These are phyloP conservation scores for Cucumis hystrix DNA, from an alignment of 306 rosid species.

Conservation along the genomic window DNA sequence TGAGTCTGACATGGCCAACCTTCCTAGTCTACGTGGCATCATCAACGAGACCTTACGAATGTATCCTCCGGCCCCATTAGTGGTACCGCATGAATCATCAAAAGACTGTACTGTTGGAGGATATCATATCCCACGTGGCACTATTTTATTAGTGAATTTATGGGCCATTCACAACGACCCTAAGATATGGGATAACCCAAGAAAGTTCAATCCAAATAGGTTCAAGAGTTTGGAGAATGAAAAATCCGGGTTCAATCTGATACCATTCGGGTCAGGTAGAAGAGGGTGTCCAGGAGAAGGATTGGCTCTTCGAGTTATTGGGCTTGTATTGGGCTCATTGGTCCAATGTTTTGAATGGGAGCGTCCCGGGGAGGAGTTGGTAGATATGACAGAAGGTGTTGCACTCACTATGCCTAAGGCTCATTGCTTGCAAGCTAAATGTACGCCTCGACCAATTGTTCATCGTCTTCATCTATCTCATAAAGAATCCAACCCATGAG, in stretches of 20 bases:
- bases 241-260: slow-evolving; percentile 9
- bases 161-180: slow-evolving; percentile 38
- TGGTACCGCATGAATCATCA: slow-evolving; percentile 21
- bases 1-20: slow-evolving; percentile 18
- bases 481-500: neutral
- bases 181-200: slow-evolving; percentile 15
- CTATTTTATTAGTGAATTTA: slow-evolving; percentile 20
- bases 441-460: neutral
- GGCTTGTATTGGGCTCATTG: slow-evolving; percentile 2
- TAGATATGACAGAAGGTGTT: slow-evolving; percentile 4
- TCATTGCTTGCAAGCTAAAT: neutral
- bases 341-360: slow-evolving; percentile 14
- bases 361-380: slow-evolving; percentile 1
- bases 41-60: slow-evolving; percentile 24
- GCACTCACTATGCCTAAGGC: slow-evolving; percentile 5
- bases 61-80: slow-evolving; percentile 19
- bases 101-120: slow-evolving; percentile 21
- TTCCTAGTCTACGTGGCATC: slow-evolving; percentile 17
- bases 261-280: slow-evolving; percentile 18
- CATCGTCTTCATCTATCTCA: neutral
- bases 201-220: slow-evolving; percentile 20
- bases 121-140: slow-evolving; percentile 21
- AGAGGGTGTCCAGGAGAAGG: slow-evolving; percentile 14
- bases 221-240: neutral
- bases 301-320: neutral